Evolutionary conservation across 768 basidiomycete species (phyloP).

Genomic region (Boletus rufocinnamomeus): DNA sequence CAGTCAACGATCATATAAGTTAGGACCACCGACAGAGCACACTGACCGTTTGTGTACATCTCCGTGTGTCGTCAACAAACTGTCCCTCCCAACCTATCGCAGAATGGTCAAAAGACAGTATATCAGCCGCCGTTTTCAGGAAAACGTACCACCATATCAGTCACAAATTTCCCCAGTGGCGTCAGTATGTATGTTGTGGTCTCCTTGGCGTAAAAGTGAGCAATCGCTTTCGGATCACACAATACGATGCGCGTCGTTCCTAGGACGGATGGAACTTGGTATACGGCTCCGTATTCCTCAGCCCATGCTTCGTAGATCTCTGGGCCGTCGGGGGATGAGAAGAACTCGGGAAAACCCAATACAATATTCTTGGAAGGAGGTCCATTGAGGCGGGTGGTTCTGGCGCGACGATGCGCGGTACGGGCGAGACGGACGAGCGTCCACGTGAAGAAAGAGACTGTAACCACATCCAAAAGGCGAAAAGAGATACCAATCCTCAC

Average conservation of each 20-base stretch:
- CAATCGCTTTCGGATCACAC: slow-evolving; percentile 50
- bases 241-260: slow-evolving; percentile 42
- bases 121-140: no score
- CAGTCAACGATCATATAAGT: neutral
- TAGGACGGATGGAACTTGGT: slow-evolving; percentile 41
- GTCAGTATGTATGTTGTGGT: slow-evolving; percentile 40
- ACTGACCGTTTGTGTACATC: slow-evolving; percentile 19
- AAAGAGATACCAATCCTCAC: neutral
- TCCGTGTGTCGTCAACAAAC: slow-evolving; percentile 23
- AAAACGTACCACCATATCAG: slow-evolving; percentile 34
- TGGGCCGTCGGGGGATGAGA: slow-evolving; percentile 34
- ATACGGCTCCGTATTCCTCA: slow-evolving; percentile 48
- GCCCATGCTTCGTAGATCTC: slow-evolving; percentile 50
- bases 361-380: slow-evolving; percentile 45
- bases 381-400: slow-evolving; percentile 42
- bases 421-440: slow-evolving; percentile 16
- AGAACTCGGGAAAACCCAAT: slow-evolving; percentile 40
- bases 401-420: slow-evolving; percentile 8
- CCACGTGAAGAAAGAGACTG: slow-evolving; percentile 20
- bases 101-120: neutral
- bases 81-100: slow-evolving; percentile 12
- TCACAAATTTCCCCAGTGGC: slow-evolving; percentile 24
- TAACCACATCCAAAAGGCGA: slow-evolving; percentile 11
- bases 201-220: slow-evolving; percentile 54
- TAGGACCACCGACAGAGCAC: neutral